Evolutionary conservation across 345 rosid genomes (phyloP).

Genomic region (Camelina sativa): DNA sequence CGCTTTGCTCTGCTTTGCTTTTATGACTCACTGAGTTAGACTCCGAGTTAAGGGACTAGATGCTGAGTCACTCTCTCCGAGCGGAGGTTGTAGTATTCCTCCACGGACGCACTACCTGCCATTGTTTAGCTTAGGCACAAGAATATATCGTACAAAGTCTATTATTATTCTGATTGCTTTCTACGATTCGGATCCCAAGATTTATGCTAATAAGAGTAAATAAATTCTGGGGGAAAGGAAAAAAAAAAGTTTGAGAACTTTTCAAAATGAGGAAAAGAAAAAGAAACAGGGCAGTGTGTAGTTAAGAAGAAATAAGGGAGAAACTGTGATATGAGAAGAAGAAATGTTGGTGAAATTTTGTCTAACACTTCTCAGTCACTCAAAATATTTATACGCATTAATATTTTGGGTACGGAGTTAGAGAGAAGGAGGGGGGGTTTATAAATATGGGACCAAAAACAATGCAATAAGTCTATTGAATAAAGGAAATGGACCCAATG

Average conservation of each 20-base stretch:
- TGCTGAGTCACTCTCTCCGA: conserved; percentile 18
- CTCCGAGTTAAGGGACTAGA: conserved; percentile 19
- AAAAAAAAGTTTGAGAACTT: conserved; percentile 19
- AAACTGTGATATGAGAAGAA: conserved; percentile 16
- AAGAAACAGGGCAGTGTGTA: conserved; percentile 27
- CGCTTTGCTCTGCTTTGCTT: not conserved
- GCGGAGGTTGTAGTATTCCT: conserved; percentile 29
- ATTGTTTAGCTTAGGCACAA: conserved; percentile 31
- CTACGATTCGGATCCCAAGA: conserved; percentile 27
- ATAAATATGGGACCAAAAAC: conserved; percentile 36
- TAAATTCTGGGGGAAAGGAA: not conserved
- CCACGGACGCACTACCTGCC: conserved; percentile 8
- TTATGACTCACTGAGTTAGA: conserved; percentile 23
- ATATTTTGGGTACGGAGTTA: conserved; percentile 27
- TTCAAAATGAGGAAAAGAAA: conserved; percentile 25
- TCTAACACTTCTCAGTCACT: conserved; percentile 36
- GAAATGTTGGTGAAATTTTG: conserved; percentile 19
- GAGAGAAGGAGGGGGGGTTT: not conserved
- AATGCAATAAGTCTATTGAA: conserved; percentile 38
- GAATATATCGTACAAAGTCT: conserved; percentile 6
- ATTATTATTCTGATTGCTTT: conserved; percentile 15
- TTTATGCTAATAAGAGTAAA: conserved; percentile 6
- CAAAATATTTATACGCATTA: conserved; percentile 45
- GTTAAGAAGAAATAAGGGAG: conserved; percentile 26
- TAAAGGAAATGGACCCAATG: conserved; percentile 48